Evolutionary conservation across 2,329 filamentous ascomycete species (phyloP).

Genomic region (Beauveria sp.): DNA sequence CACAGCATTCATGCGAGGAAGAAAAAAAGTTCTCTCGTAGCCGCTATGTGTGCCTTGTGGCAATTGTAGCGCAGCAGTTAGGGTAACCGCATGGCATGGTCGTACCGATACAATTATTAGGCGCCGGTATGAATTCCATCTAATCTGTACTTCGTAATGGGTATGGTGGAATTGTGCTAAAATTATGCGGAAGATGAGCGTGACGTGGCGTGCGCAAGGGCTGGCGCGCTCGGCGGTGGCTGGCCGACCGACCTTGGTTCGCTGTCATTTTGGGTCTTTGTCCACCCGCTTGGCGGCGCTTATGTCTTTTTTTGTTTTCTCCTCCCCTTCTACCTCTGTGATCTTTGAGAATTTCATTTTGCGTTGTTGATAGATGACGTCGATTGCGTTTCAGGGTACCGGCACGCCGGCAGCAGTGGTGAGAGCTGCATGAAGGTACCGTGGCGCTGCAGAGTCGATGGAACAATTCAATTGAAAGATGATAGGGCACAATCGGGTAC

Average conservation of each 20-base stretch:
- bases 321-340: too few relatives aligned
- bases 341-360: not conserved
- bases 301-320: not conserved
- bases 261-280: not conserved
- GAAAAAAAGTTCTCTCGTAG: too few relatives aligned
- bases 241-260: not conserved
- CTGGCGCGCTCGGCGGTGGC: not conserved
- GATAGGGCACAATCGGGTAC: slow-evolving; percentile 4
- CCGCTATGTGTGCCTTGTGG: not conserved
- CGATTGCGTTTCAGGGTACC: not conserved
- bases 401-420: not conserved
- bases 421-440: not conserved
- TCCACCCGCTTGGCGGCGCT: not conserved
- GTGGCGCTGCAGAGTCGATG: not conserved
- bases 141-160: not conserved
- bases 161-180: not conserved
- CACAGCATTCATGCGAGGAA: not conserved
- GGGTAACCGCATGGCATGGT: not conserved
- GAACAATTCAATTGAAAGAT: not conserved
- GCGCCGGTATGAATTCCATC: not conserved
- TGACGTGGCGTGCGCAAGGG: not conserved
- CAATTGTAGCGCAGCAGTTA: not conserved
- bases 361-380: not conserved
- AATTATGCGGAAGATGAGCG: not conserved
- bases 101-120: not conserved